Percentiles rank a stretch among this genome's conserved stretches.
These are phyloP conservation scores for Syzygium aqueum DNA, from an alignment of 345 rosid genomes.

Conservation along the genomic window DNA sequence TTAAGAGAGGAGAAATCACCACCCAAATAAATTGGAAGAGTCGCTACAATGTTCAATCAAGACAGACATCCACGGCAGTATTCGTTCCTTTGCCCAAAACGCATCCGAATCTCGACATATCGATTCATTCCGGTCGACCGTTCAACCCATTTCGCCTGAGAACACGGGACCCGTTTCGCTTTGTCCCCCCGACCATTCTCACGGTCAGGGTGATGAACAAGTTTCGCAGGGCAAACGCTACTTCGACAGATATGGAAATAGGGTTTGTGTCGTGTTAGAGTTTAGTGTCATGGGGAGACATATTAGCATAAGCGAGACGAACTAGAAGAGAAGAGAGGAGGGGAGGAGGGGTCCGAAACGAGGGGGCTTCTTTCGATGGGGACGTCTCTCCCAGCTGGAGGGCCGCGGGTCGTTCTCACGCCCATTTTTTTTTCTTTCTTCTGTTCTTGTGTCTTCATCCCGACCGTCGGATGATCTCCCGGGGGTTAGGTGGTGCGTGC, in stretches of 20 bases:
- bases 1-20: background rate
- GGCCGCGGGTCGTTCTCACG: background rate
- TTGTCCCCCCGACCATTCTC: background rate
- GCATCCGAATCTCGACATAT: too few relatives aligned
- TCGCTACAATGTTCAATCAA: background rate
- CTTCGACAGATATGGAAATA: background rate
- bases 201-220: background rate
- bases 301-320: too few relatives aligned
- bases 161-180: background rate
- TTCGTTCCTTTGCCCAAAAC: background rate
- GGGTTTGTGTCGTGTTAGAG: background rate
- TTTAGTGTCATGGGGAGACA: background rate
- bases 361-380: background rate
- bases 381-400: conserved; percentile 7
- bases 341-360: background rate
- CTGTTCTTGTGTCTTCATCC: background rate
- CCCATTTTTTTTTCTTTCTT: background rate
- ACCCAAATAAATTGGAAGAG: background rate
- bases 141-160: fast-evolving
- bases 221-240: background rate
- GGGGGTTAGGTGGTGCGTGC: background rate
- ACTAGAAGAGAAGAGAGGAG: too few relatives aligned
- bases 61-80: fast-evolving
- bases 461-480: background rate
- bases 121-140: fast-evolving